Base-by-base conservation (phyloP, 2,329 filamentous ascomycete species). In the Trichocomaceae sp. region DNA sequence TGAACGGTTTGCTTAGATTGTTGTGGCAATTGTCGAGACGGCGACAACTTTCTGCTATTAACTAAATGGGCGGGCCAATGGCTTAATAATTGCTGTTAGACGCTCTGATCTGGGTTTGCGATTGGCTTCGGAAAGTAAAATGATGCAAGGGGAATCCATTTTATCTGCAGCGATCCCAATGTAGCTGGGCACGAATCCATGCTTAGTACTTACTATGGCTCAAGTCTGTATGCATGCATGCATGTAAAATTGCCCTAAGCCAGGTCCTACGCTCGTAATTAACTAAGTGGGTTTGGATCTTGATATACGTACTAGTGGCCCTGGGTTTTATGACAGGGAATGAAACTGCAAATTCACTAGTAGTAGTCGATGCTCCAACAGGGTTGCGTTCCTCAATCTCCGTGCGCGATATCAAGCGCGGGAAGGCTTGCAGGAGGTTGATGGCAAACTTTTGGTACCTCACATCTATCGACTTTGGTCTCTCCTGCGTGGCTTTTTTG, bases 121-220 rank as follows among this genome's bases (percentile, higher is more conserved):
- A 66, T 68, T 65, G 60, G 64, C 56, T 58, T 56, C 57, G 63
- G 57, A 58, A 48, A 66, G 60, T 69, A 41, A 35, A n/a, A 67
- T 69, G 60, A 69, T 69, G 68, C 67, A 71, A 71, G 69, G 69
- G 64, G 64, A 64, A 55, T 54, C 57, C 58, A 62, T 59, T 52
- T 56, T 58, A 59, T 60, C 62, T 61, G 63, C 62, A 65, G 57
- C 62, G 63, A 57, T 31, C 57, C n/a, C 59, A 63, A 63, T 52
- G 54, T 58, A 47, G 44, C 57, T 55, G 66, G 67, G 68, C 66
- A 70, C 68, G 69, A 71, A 70, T 70, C 66, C n/a, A n/a, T n/a
- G n/a, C n/a, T n/a, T n/a, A n/a, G n/a, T n/a, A 70, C 56, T 58
- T 56, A 52, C 49, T 54, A 60, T 65, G 65, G 60, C 54, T 56